Evolutionary conservation across 345 rosid species (phyloP), one percentile per base, ranked within the genome.

Genomic region (Psidium friedrichsthalianum): DNA sequence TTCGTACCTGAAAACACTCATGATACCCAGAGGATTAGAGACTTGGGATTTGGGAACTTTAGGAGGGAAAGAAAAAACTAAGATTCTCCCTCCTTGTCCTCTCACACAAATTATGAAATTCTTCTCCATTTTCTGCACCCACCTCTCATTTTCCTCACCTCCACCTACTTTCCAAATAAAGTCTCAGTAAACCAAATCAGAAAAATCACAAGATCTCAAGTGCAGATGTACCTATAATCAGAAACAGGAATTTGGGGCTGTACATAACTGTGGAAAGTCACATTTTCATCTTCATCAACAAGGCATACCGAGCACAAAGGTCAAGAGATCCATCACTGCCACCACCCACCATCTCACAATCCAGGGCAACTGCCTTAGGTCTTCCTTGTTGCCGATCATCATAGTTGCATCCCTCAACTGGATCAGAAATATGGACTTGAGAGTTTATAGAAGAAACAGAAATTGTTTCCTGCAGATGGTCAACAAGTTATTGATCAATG

Each of bases 291-390:
- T 89, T 93, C 94, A 82, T 93, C 98, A 87, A 96, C 89, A 52
- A 96, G 89, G 86, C 95, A 94, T 82, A 94, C 91, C 92, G 87
- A 87, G 94, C 96, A 84, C 98, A 96, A 51, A 93, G 85, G 86
- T 92, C 89, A 49, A 87, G 44, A 51, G 94, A 85, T 58, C 93
- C 95, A 85, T 94, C 94, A 36, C 29, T 88, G 83, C 96, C 98
- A 61, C 94, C 93, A 85, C 94, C 96, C 49, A 96, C 98, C 96
- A 94, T 93, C 90, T 93, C 94, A 86, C 96, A 94, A 89, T 92
- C 98, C 64, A 96, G 87, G 20, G 95, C 95, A 83, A 94, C 81
- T 25, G 93, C 94, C 88, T 89, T 85, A n/a, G 85, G 87, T 78
- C 86, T 54, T 76, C 47, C 80, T 69, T 36, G 80, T 9, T 69